A percentile compares a stretch with the other conserved stretches of the same genome.
These are phyloP conservation scores for Elongisporangium undulatum DNA, from an alignment of 352 stramenopile genomes.

Conservation along the genomic window DNA sequence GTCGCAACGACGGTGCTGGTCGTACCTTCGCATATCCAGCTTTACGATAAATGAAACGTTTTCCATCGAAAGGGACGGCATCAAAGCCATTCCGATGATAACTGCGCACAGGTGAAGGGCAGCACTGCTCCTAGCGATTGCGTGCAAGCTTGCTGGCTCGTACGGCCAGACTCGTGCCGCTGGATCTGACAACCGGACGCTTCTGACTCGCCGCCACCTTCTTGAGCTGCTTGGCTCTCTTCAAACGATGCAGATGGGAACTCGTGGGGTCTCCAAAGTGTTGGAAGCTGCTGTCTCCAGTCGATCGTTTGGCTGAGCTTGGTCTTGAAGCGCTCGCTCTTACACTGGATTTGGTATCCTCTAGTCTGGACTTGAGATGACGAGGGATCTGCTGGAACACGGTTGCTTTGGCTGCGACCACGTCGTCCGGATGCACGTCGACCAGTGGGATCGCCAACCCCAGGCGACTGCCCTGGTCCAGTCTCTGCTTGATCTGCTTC, in stretches of 20 bases:
- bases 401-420: constrained; percentile 45
- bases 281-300: constrained; percentile 30
- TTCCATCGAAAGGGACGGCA: too few species aligned
- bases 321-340: constrained; percentile 1
- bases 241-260: constrained; percentile 51
- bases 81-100: too few species aligned
- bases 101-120: too few species aligned
- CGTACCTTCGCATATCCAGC: too few species aligned
- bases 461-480: constrained; percentile 31
- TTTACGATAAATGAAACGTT: too few species aligned
- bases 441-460: constrained; percentile 58
- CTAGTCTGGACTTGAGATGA: constrained; percentile 13
- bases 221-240: constrained; percentile 18
- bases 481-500: constrained; percentile 33
- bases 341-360: neutral
- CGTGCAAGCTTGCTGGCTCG: too few species aligned
- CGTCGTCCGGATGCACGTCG: constrained; percentile 50
- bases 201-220: neutral
- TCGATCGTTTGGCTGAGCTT: constrained; percentile 3
- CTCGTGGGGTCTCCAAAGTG: constrained; percentile 54
- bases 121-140: too few species aligned
- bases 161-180: too few species aligned
- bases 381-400: constrained; percentile 51
- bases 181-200: too few species aligned
- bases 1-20: too few species aligned